Evolutionary conservation across 78 protist genomes (phyloP).

Genomic region (Dictyostelium discoideum): dicty_2.7 NC_007089.4:5366001-5366500

Average conservation of each 20-base stretch:
- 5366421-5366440: slow-evolving; percentile 93
- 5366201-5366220: too few relatives aligned
- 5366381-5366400: slow-evolving; percentile 20
- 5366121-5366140: too few relatives aligned
- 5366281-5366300: background rate
- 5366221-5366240: background rate
- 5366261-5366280: background rate
- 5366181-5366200: too few relatives aligned
- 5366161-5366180: too few relatives aligned
- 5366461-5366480: slow-evolving; percentile 95
- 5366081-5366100: too few relatives aligned
- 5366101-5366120: too few relatives aligned
- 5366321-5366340: background rate
- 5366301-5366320: background rate
- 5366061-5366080: too few relatives aligned
- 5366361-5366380: background rate
- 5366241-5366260: background rate
- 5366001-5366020: too few relatives aligned
- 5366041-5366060: too few relatives aligned
- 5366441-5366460: slow-evolving; percentile 94
- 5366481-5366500: slow-evolving; percentile 96
- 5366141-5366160: too few relatives aligned
- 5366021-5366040: too few relatives aligned
- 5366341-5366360: background rate
- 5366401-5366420: slow-evolving; percentile 84